Conservation (phyloP, 805 yeast genomes). For the Spathaspora girioi region DNA sequence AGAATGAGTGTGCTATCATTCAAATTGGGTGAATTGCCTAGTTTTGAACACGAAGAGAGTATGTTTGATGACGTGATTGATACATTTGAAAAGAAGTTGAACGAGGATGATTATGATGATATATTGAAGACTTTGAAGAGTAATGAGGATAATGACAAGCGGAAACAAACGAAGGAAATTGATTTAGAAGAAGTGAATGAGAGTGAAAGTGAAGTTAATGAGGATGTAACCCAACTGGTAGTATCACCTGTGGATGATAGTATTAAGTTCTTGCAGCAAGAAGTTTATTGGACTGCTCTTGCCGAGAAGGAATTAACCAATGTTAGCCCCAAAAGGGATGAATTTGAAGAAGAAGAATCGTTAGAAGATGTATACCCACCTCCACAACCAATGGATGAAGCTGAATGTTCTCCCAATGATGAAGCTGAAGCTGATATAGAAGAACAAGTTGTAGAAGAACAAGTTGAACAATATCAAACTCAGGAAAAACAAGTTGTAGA, state of each 20-base stretch:
- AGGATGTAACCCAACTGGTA: neutral
- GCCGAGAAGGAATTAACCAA: neutral
- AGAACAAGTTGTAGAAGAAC: neutral
- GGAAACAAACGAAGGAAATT: conserved; percentile 34
- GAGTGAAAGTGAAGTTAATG: neutral
- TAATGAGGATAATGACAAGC: neutral
- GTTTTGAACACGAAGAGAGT: conserved; percentile 22
- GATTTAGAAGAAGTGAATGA: neutral
- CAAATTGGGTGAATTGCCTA: conserved; percentile 16
- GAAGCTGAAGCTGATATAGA: neutral
- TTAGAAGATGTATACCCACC: no score
- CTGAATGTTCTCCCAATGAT: neutral
- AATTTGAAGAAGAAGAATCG: neutral
- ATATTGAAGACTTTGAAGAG: neutral
- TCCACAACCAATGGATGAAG: no score
- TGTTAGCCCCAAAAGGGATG: neutral
- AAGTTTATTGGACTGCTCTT: neutral
- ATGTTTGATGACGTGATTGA: conserved; percentile 27
- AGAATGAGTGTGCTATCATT: no score
- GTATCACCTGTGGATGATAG: neutral
- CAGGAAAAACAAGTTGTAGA: neutral
- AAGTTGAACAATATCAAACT: neutral
- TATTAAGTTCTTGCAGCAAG: neutral
- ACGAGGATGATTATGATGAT: neutral
- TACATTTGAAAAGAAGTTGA: conserved; percentile 21